A percentile compares a stretch with the other conserved stretches of the same genome.
Conservation (phyloP, 305 asterid genomes). For the Ajuga reptans region DNA sequence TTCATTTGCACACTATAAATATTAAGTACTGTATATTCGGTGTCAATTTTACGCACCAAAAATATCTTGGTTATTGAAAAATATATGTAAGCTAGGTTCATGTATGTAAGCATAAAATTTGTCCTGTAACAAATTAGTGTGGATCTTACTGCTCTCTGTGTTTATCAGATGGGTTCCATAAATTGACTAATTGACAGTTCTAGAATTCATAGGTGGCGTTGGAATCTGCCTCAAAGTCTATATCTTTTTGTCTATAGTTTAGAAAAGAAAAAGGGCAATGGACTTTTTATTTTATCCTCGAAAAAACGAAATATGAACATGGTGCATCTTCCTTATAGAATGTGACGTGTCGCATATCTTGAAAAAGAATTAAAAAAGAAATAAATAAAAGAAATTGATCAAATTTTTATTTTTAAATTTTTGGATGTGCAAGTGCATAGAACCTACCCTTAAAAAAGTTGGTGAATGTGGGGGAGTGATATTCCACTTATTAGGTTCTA, state of each 20-base stretch:
- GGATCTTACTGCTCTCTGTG: conserved; percentile 4
- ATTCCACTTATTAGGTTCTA: background rate
- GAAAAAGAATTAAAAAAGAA: too few relatives aligned
- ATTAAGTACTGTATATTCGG: background rate
- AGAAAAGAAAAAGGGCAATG: conserved; percentile 12
- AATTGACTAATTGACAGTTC: background rate
- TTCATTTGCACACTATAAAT: background rate
- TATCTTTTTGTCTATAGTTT: conserved; percentile 7
- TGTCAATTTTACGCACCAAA: background rate
- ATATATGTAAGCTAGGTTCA: background rate
- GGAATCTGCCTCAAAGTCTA: conserved; percentile 17
- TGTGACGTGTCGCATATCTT: too few relatives aligned
- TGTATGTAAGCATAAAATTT: background rate
- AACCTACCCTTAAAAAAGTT: background rate
- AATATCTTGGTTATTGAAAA: background rate
- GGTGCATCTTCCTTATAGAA: too few relatives aligned
- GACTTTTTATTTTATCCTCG: conserved; percentile 8
- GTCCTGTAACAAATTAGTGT: background rate
- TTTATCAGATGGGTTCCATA: conserved; percentile 11
- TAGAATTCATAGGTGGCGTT: conserved; percentile 23
- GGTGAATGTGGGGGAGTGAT: conserved; percentile 11
- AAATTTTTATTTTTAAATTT: too few relatives aligned
- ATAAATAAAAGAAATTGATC: too few relatives aligned
- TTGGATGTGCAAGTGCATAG: too few relatives aligned
- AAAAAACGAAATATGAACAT: background rate